A percentile compares a stretch with the other conserved stretches of the same genome.
These are phyloP conservation scores for Eucalyptus sp. DNA, from an alignment of 345 rosid genomes.

Conservation along the genomic window DNA sequence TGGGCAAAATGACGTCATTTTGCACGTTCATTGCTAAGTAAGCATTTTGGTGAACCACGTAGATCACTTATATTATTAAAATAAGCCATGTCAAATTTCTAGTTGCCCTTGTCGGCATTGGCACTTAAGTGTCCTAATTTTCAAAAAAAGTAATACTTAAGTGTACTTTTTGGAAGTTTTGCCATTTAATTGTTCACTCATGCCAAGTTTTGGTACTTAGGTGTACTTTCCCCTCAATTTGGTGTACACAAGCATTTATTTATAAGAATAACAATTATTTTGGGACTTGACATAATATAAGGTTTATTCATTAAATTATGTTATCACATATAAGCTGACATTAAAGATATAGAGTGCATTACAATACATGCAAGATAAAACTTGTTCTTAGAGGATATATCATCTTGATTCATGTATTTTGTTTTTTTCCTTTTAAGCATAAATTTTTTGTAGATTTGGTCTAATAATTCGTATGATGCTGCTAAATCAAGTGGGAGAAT, in stretches of 20 bases:
- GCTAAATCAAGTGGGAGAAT: background rate
- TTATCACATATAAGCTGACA: background rate
- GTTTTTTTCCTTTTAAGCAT: background rate
- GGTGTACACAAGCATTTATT: background rate
- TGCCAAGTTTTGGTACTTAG: too few relatives aligned
- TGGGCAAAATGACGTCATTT: too few relatives aligned
- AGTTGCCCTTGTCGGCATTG: rapidly evolving
- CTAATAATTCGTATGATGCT: background rate
- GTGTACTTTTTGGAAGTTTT: too few relatives aligned
- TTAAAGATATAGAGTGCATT: background rate
- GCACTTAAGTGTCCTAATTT: too few relatives aligned
- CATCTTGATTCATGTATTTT: background rate
- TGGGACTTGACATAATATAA: background rate
- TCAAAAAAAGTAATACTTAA: too few relatives aligned
- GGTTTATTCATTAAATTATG: background rate
- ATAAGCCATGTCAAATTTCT: too few relatives aligned
- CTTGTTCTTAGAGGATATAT: background rate
- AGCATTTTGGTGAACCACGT: too few relatives aligned
- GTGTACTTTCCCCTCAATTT: background rate
- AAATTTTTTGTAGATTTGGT: background rate
- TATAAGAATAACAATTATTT: too few relatives aligned
- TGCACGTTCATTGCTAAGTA: too few relatives aligned
- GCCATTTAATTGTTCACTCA: too few relatives aligned
- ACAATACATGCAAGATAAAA: background rate
- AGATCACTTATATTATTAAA: too few relatives aligned